phyloP scores from a whole-genome alignment of 768 basidiomycete genomes.

The Mycena filopes region DNA sequence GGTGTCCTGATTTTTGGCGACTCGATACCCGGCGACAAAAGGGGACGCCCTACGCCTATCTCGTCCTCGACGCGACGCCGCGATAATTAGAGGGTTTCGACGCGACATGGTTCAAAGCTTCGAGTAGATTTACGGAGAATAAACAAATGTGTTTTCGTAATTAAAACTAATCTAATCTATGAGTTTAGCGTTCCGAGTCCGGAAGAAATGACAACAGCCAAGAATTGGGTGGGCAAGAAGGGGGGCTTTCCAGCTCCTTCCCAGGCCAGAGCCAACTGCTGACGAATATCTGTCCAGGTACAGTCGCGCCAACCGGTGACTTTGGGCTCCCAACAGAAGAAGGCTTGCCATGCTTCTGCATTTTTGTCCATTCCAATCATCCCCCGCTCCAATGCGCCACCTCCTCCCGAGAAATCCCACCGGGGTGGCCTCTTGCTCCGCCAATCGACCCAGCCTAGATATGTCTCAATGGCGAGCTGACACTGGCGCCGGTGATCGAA shows the following conservation, averaged over 20 bases:
- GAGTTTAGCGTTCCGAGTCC: not conserved
- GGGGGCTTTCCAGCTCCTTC: not conserved
- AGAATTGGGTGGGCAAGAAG: not conserved
- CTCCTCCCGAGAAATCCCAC: constrained; percentile 1
- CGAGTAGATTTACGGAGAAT: too few species aligned
- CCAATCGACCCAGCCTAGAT: constrained; percentile 3
- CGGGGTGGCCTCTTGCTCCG: not conserved
- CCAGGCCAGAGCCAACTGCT: constrained; percentile 2
- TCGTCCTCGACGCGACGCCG: too few species aligned
- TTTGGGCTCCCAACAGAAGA: not conserved
- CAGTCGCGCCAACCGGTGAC: not conserved
- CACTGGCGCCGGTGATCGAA: constrained; percentile 3
- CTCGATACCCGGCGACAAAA: too few species aligned
- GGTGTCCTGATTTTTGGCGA: too few species aligned
- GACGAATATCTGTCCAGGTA: constrained; percentile 7
- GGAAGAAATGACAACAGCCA: not conserved
- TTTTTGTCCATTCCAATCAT: not conserved
- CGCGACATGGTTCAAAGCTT: too few species aligned
- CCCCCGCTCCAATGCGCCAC: not conserved
- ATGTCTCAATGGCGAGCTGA: not conserved
- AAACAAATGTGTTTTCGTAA: too few species aligned
- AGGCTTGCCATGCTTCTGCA: not conserved
- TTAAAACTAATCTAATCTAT: too few species aligned
- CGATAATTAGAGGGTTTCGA: too few species aligned
- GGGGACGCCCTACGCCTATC: too few species aligned